These are phyloP conservation scores for Spathaspora passalidarum DNA, from an alignment of 805 yeast species.

Conservation along the genomic window DNA sequence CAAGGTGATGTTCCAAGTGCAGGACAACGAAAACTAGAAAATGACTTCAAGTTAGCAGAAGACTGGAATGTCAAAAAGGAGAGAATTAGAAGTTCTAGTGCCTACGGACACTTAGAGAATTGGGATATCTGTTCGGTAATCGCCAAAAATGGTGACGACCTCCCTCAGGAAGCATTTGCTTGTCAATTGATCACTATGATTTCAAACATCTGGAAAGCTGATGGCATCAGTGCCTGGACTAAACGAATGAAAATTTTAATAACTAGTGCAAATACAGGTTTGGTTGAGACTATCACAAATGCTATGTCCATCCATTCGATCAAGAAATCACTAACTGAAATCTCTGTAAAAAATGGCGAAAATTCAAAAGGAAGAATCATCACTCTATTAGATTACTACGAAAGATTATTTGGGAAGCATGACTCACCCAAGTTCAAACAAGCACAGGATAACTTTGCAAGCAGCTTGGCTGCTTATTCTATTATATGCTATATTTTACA, in stretches of 20 bases:
- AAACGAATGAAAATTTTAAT: conserved; percentile 89
- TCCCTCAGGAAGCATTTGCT: conserved; percentile 97
- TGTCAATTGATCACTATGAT: conserved; percentile 89
- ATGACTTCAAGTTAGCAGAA: conserved; percentile 90
- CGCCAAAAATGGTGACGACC: conserved; percentile 93
- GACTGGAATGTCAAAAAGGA: conserved; percentile 86
- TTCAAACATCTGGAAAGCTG: conserved; percentile 76
- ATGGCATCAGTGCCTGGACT: conserved; percentile 79
- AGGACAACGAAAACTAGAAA: conserved; percentile 89
- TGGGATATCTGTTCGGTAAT: conserved; percentile 97
- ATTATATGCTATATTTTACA: conserved; percentile 86
- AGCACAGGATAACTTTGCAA: conserved; percentile 84
- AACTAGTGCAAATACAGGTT: conserved; percentile 86
- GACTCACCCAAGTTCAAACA: conserved; percentile 52
- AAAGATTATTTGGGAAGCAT: conserved; percentile 67
- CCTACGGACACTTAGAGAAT: conserved; percentile 79
- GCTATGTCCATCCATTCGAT: conserved; percentile 93
- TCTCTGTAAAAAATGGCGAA: conserved; percentile 63
- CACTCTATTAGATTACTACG: conserved; percentile 75
- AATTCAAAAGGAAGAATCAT: conserved; percentile 70
- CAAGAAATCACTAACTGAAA: conserved; percentile 83
- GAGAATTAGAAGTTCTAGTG: conserved; percentile 74
- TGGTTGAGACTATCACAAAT: conserved; percentile 94
- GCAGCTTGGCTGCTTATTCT: conserved; percentile 88
- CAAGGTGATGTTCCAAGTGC: conserved; percentile 54